Base-by-base conservation (phyloP, 306 rosid species). In the Astragalus membranaceus region DNA sequence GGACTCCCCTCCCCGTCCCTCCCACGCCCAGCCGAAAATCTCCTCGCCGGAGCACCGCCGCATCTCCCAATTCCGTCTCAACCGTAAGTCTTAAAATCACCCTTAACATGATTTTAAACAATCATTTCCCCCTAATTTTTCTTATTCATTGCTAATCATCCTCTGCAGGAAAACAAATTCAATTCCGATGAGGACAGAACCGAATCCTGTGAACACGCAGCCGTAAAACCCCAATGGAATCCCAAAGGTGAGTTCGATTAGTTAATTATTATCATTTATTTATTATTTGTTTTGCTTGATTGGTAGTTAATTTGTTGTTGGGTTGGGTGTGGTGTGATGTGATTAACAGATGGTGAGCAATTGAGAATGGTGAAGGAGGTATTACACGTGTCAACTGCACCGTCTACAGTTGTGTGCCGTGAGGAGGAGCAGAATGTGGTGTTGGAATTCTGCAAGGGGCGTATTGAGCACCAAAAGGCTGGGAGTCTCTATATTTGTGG, bases 401-500 rank as follows among this genome's bases (percentile, higher is more conserved):
- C 99, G 1, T 43, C 92, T 16, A 77, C 74, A 0, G 64, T 88
- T 0, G 83, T 79, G 52, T 94, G 97, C 65, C 91, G 97, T 3
- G 96, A 94, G 44, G 83, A 75, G 0, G 97, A 94, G 84, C 99
- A 87, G 72, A 79, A 74, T 60, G 81, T 82, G 82, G 87, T 94
- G 49, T 60, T 91, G 20, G 88, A 76, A 68, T 91, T 94, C 81
- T 85, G 95, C 59, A 89, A 94, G 78, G 70, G 79, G 1, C 77
- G 88, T 60, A 35, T 94, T 8, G 89, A 85, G 73, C 87, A 81
- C 32, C 82, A 83, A 64, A 94, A 85, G 76, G 79, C 97, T n/a
- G 92, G 89, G 67, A 87, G 96, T 79, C 67, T 94, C 12, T 94
- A 91, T 41, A 78, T 91, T 0, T 91, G 99, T 17, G 99, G 99